Conservation (phyloP, 257 asterid genomes). For the Sherardia arvensis region DNA sequence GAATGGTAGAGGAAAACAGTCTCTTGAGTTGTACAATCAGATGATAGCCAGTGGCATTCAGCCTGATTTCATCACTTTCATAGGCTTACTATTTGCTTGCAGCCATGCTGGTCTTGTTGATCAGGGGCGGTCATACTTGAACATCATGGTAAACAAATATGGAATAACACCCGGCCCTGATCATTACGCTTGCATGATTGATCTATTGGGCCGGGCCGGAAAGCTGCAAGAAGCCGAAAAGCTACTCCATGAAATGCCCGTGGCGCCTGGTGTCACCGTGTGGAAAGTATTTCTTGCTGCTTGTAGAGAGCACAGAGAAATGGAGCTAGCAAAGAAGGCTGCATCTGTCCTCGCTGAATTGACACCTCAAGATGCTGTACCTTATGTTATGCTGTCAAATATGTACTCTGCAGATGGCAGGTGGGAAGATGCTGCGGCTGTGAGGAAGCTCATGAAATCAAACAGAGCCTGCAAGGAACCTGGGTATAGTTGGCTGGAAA, state of each 20-base stretch:
- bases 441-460: conserved; percentile 49
- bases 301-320: conserved; percentile 48
- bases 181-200: conserved; percentile 82
- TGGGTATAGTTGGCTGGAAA: conserved; percentile 70
- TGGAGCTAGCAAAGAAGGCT: conserved; percentile 55
- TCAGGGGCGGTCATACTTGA: conserved; percentile 42
- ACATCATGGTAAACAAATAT: conserved; percentile 47
- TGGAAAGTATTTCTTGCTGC: conserved; percentile 86
- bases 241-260: conserved; percentile 39
- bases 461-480: conserved; percentile 52
- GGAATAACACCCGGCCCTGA: conserved; percentile 55
- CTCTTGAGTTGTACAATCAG: conserved; percentile 41
- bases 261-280: conserved; percentile 32
- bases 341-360: conserved; percentile 46
- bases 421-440: conserved; percentile 63
- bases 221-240: conserved; percentile 55
- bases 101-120: conserved; percentile 77
- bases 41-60: conserved; percentile 52
- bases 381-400: conserved; percentile 66
- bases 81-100: conserved; percentile 79
- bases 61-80: conserved; percentile 73
- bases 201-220: conserved; percentile 77
- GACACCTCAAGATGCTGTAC: conserved; percentile 61
- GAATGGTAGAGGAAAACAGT: conserved; percentile 51
- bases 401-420: conserved; percentile 51